Percentiles rank a stretch among this genome's conserved stretches.
phyloP scores from a whole-genome alignment of 257 asterid genomes.

The Nicotiana undulata region DNA sequence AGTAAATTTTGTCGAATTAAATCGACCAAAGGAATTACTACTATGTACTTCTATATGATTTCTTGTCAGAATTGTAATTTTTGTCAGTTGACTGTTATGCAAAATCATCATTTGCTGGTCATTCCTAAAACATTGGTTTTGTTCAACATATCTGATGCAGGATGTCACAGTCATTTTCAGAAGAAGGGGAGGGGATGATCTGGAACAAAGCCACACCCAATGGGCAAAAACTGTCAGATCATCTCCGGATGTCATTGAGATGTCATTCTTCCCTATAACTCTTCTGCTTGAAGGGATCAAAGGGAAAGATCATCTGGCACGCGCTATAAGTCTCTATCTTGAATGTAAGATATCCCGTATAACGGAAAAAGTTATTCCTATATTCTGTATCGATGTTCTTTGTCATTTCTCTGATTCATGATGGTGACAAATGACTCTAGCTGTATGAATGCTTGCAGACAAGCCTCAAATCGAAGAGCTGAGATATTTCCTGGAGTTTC shows the following conservation, averaged over 20 bases:
- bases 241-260: conserved; percentile 86
- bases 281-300: conserved; percentile 66
- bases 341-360: conserved; percentile 42
- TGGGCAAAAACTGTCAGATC: conserved; percentile 70
- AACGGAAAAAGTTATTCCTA: background rate
- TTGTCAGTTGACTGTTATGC: background rate
- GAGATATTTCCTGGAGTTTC: conserved; percentile 14
- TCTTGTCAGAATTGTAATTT: background rate
- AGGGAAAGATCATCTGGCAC: conserved; percentile 63
- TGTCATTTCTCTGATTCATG: background rate
- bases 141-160: conserved; percentile 31
- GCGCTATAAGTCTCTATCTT: conserved; percentile 67
- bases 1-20: background rate
- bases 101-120: background rate
- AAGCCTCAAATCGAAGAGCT: conserved; percentile 39
- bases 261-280: conserved; percentile 64
- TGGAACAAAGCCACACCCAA: conserved; percentile 71
- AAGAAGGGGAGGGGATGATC: conserved; percentile 90
- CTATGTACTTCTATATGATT: background rate
- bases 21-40: background rate
- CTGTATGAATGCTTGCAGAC: conserved; percentile 4
- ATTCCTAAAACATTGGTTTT: background rate
- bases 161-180: conserved; percentile 78
- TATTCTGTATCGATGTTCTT: background rate
- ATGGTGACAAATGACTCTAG: background rate